Percentiles rank a stretch among this genome's conserved stretches.
These are phyloP conservation scores for Clavispora fructus DNA, from an alignment of 805 yeast genomes.

Conservation along the genomic window DNA sequence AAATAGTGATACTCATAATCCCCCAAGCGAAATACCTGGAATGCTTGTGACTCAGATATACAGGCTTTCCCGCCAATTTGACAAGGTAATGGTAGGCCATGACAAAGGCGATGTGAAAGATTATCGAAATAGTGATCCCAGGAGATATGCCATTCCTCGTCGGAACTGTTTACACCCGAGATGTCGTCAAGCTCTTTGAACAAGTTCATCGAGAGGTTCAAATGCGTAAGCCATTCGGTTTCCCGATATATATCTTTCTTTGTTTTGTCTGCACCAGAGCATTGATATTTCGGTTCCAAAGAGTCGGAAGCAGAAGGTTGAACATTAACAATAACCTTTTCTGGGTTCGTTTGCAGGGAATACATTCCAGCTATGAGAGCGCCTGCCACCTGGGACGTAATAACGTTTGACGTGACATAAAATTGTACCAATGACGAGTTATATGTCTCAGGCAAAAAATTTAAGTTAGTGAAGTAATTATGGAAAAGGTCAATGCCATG, in stretches of 20 bases:
- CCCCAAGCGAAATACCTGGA: constrained; percentile 1
- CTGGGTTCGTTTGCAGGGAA: background rate
- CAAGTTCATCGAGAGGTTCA: background rate
- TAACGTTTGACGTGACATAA: background rate
- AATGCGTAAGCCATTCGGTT: background rate
- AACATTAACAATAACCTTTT: background rate
- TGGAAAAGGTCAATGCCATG: constrained; percentile 1
- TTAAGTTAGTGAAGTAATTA: background rate
- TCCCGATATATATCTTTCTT: background rate
- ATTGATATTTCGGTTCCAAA: background rate
- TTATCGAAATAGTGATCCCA: constrained; percentile 3
- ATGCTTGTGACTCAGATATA: background rate
- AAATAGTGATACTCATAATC: constrained; percentile 1
- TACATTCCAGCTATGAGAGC: background rate
- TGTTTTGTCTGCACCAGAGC: background rate
- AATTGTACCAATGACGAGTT: background rate
- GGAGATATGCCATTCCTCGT: background rate
- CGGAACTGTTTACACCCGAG: background rate
- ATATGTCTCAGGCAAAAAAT: background rate
- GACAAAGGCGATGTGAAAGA: background rate
- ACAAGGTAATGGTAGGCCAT: background rate
- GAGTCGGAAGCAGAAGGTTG: background rate
- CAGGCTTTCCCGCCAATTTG: background rate
- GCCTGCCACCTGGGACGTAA: background rate
- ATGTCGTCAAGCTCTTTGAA: background rate